Evolutionary conservation across 1,139 yeast species (phyloP).

Genomic region (Schizosaccharomyces versatilis): DNA sequence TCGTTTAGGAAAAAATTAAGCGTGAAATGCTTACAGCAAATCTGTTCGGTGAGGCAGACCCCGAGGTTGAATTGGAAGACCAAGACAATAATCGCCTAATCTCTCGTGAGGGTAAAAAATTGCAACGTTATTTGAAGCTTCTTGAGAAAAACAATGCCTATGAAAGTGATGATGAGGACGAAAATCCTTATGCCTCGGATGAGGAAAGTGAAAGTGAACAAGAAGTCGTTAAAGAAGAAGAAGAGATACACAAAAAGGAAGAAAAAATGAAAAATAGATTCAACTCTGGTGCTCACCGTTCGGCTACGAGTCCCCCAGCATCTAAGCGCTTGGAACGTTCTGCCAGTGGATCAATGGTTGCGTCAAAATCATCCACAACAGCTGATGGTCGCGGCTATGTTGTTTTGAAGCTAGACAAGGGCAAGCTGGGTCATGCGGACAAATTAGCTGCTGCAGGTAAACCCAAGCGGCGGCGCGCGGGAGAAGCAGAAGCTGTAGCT

Average conservation of each 20-base stretch:
- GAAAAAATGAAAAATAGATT: neutral
- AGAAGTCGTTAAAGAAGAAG: neutral
- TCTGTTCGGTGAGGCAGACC: constrained; percentile 41
- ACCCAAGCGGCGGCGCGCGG: too few species aligned
- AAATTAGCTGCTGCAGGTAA: too few species aligned
- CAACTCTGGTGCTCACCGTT: too few species aligned
- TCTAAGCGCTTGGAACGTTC: too few species aligned
- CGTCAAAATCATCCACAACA: too few species aligned
- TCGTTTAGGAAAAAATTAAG: constrained; percentile 38
- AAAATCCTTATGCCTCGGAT: constrained; percentile 21
- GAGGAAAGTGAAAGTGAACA: neutral
- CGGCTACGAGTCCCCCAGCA: too few species aligned
- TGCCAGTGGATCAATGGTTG: too few species aligned
- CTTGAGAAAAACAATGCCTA: constrained; percentile 77
- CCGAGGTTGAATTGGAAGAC: constrained; percentile 29
- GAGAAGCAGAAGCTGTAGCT: too few species aligned
- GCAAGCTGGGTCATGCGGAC: too few species aligned
- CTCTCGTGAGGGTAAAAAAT: constrained; percentile 75
- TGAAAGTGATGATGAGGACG: constrained; percentile 71
- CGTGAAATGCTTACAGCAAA: constrained; percentile 76
- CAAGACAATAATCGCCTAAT: constrained; percentile 52
- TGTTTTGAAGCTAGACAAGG: too few species aligned
- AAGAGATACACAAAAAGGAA: constrained; percentile 1
- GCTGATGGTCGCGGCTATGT: too few species aligned
- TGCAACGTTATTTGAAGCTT: constrained; percentile 62